These are phyloP conservation scores for Diversispora epigaea DNA, from an alignment of 192 early-diverging fungal species.

Conservation along the genomic window DNA sequence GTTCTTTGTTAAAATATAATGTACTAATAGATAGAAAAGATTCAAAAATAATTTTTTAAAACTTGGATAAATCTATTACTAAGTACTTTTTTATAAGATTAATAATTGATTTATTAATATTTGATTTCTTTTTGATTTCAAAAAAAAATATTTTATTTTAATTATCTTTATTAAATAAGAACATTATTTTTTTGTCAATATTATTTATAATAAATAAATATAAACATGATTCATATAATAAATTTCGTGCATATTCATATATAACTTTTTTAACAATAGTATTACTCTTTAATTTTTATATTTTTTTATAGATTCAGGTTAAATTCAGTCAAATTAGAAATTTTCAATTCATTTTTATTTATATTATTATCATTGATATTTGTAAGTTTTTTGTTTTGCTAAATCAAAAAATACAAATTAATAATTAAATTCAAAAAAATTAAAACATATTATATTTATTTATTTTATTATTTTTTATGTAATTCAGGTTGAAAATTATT, in stretches of 20 bases:
- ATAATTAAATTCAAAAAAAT: slow-evolving; percentile 3
- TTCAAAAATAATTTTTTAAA: slow-evolving; percentile 23
- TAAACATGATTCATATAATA: slow-evolving; percentile 14
- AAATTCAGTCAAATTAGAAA: slow-evolving; percentile 12
- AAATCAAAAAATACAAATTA: slow-evolving; percentile 10
- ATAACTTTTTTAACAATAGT: slow-evolving; percentile 6
- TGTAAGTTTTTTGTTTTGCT: background rate
- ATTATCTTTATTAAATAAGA: slow-evolving; percentile 1
- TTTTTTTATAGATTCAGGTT: background rate
- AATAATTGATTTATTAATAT: slow-evolving; percentile 22
- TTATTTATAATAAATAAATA: slow-evolving; percentile 11
- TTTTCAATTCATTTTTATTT: slow-evolving; percentile 11
- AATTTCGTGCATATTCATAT: slow-evolving; percentile 9
- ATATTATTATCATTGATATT: background rate
- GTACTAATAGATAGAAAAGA: slow-evolving; percentile 4
- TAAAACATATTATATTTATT: slow-evolving; percentile 3
- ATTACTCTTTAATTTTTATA: slow-evolving; percentile 6
- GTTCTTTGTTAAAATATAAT: slow-evolving; percentile 18
- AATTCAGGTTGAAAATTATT: no score
- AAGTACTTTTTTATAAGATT: slow-evolving; percentile 18
- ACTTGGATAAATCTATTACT: slow-evolving; percentile 14
- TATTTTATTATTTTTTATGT: no score
- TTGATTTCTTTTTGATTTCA: background rate
- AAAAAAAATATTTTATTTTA: slow-evolving; percentile 12
- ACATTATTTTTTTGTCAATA: slow-evolving; percentile 2